Conservation (phyloP, 2,329 filamentous ascomycete species). For the Dactylellina drechsleri region DNA sequence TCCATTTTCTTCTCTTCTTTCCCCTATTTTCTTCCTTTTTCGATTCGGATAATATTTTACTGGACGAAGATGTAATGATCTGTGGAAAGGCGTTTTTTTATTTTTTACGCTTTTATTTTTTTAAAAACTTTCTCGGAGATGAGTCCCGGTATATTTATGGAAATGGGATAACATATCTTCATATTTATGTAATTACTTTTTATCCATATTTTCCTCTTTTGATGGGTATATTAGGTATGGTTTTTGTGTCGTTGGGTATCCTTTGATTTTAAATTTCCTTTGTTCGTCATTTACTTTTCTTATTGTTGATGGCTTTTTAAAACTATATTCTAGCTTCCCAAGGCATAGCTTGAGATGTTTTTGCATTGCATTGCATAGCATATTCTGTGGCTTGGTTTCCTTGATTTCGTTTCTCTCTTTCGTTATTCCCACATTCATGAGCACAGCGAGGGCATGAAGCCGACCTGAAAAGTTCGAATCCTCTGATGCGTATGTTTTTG, state of each 20-base stretch:
- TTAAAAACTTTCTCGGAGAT: neutral
- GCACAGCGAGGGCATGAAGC: constrained; percentile 16
- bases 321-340: neutral
- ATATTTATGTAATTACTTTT: constrained; percentile 5
- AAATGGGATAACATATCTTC: neutral
- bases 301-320: constrained; percentile 1
- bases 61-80: constrained; percentile 39
- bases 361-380: too few species aligned
- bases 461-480: too few species aligned
- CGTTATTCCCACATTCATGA: neutral
- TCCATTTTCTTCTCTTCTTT: constrained; percentile 4
- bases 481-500: too few species aligned
- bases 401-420: too few species aligned
- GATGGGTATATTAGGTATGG: neutral
- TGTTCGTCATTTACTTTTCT: neutral
- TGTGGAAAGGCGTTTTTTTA: constrained; percentile 34
- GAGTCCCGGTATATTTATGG: neutral
- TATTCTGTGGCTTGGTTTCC: too few species aligned
- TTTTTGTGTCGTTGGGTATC: neutral
- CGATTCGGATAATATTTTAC: constrained; percentile 18
- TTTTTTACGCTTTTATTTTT: constrained; percentile 1
- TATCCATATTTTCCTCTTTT: neutral
- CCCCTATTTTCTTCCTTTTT: constrained; percentile 26
- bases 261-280: constrained; percentile 3
- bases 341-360: too few species aligned